These are phyloP conservation scores for Chondrostereum purpureum DNA, from an alignment of 1,284 basidiomycete species.

Conservation along the genomic window DNA sequence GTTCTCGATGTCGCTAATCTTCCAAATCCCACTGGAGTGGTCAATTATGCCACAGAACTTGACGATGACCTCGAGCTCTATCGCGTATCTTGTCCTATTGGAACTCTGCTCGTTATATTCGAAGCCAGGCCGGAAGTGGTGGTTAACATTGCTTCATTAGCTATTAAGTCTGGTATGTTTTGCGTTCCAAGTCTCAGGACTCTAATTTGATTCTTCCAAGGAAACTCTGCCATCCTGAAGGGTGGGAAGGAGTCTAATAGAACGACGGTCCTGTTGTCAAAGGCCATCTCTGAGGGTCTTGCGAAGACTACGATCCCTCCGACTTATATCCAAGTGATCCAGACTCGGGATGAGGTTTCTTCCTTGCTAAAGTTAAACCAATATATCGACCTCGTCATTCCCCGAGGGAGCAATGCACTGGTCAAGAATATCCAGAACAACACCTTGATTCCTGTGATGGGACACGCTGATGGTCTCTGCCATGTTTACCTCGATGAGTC, in stretches of 20 bases:
- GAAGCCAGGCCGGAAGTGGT: constrained; percentile 98
- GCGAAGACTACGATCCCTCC: constrained; percentile 65
- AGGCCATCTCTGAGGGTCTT: constrained; percentile 78
- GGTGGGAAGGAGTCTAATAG: constrained; percentile 91
- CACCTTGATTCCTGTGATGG: constrained; percentile 96
- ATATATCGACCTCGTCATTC: constrained; percentile 97
- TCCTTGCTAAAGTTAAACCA: constrained; percentile 81
- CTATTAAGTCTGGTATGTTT: constrained; percentile 86
- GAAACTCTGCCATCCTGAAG: constrained; percentile 93
- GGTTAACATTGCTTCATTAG: constrained; percentile 93
- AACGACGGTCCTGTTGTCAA: constrained; percentile 70
- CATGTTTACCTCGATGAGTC: constrained; percentile 83
- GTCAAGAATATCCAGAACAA: constrained; percentile 86
- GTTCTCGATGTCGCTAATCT: constrained; percentile 82
- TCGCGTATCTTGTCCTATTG: constrained; percentile 94
- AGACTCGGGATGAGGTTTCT: constrained; percentile 89
- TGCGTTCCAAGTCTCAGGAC: background rate
- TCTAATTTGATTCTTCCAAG: constrained; percentile 29
- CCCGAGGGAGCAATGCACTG: constrained; percentile 88
- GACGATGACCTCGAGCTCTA: constrained; percentile 88
- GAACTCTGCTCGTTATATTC: constrained; percentile 94
- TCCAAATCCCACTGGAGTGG: constrained; percentile 81
- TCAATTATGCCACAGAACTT: constrained; percentile 84
- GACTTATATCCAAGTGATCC: constrained; percentile 87
- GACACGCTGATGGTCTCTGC: constrained; percentile 96